Evolutionary conservation across 73 alveolate species (phyloP).

Genomic region (Uronychia binucleata): DNA sequence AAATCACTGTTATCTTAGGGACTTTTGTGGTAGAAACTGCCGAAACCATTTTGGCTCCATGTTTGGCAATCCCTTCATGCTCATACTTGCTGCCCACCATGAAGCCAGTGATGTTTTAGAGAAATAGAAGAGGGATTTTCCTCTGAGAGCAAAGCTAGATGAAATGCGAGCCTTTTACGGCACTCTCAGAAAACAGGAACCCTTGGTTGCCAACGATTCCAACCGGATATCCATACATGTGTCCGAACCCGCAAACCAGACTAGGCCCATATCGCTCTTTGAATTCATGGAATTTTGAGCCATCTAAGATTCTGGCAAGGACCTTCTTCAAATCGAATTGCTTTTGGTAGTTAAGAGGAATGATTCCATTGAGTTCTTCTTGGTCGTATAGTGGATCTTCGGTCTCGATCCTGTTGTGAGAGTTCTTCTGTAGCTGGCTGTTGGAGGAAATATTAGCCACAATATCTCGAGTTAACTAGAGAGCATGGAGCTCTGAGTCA

Average conservation of each 20-base stretch:
- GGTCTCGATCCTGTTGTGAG: conserved; percentile 48
- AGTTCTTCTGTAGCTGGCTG: conserved; percentile 29
- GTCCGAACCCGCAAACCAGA: conserved; percentile 89
- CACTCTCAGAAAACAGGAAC: conserved; percentile 88
- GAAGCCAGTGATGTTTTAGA: conserved; percentile 96
- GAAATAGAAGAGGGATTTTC: conserved; percentile 85
- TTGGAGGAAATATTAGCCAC: conserved; percentile 57
- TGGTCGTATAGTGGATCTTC: conserved; percentile 83
- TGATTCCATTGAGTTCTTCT: conserved; percentile 80
- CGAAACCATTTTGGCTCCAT: conserved; percentile 96
- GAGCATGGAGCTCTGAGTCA: conserved; percentile 80
- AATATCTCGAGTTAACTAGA: conserved; percentile 67
- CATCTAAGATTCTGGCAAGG: conserved; percentile 92
- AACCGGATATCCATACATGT: conserved; percentile 89
- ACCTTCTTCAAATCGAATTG: conserved; percentile 69
- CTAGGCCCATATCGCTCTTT: conserved; percentile 89
- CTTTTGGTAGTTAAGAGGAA: conserved; percentile 68
- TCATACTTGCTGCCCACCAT: conserved; percentile 96
- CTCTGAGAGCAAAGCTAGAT: conserved; percentile 92
- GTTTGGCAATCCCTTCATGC: conserved; percentile 94
- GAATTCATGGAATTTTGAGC: conserved; percentile 93
- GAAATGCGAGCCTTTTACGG: conserved; percentile 96
- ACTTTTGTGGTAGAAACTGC: conserved; percentile 97
- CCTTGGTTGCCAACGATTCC: conserved; percentile 97
- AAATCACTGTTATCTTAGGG: conserved; percentile 84